Evolutionary conservation across 2,329 filamentous ascomycete genomes (phyloP).

Genomic region (Cercospora berteroae): DNA sequence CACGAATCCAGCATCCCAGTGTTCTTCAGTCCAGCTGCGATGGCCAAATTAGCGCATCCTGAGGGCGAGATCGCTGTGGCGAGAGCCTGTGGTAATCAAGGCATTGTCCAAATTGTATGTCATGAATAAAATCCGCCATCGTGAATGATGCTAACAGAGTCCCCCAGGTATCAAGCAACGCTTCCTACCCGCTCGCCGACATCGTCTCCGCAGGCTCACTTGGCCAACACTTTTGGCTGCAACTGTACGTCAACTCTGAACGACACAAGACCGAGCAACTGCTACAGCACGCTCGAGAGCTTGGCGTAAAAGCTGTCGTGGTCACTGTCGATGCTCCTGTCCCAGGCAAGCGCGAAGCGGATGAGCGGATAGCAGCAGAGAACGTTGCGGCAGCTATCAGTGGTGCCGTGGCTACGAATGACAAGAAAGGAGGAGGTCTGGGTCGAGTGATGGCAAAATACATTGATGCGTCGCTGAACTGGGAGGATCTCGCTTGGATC

Average conservation of each 20-base stretch:
- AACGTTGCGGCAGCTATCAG: slow-evolving; percentile 52
- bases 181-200: slow-evolving; percentile 32
- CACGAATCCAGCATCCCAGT: slow-evolving; percentile 37
- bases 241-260: slow-evolving; percentile 61
- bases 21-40: slow-evolving; percentile 38
- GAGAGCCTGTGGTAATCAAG: slow-evolving; percentile 22
- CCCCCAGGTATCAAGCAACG: slow-evolving; percentile 31
- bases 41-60: slow-evolving; percentile 34
- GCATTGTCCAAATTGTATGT: slow-evolving; percentile 19
- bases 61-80: slow-evolving; percentile 38
- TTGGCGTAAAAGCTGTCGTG: slow-evolving; percentile 55
- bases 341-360: slow-evolving; percentile 54
- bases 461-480: slow-evolving; percentile 47
- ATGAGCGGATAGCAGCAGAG: slow-evolving; percentile 48
- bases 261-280: slow-evolving; percentile 52
- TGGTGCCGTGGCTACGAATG: slow-evolving; percentile 50
- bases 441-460: slow-evolving; percentile 56
- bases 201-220: slow-evolving; percentile 24
- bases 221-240: slow-evolving; percentile 51
- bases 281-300: slow-evolving; percentile 48
- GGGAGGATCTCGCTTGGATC: slow-evolving; percentile 62
- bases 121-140: slow-evolving; percentile 6
- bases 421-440: slow-evolving; percentile 56
- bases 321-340: slow-evolving; percentile 60
- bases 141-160: not conserved